Percentiles rank a stretch among this genome's conserved stretches.
These are phyloP conservation scores for Penicillium sp. DNA, from an alignment of 2,329 filamentous ascomycete species.

Conservation along the genomic window DNA sequence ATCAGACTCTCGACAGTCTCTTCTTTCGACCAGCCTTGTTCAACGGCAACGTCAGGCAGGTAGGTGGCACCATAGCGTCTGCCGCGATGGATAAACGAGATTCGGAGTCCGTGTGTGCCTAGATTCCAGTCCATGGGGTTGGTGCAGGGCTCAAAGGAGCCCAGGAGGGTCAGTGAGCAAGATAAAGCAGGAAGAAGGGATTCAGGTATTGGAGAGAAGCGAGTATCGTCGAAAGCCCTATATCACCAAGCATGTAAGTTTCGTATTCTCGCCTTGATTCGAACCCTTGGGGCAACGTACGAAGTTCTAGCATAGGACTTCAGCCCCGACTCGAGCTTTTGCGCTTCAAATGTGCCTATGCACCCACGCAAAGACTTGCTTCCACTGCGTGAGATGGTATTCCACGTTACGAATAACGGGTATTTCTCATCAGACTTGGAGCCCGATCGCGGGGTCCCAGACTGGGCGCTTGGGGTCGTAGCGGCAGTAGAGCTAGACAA, in stretches of 20 bases:
- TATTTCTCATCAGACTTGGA: constrained; percentile 48
- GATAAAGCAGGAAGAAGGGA: constrained; percentile 50
- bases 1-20: constrained; percentile 87
- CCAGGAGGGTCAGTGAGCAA: constrained; percentile 75
- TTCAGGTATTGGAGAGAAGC: constrained; percentile 59
- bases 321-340: constrained; percentile 71
- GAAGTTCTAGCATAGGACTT: constrained; percentile 81
- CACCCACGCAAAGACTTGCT: constrained; percentile 79
- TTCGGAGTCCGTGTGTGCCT: constrained; percentile 81
- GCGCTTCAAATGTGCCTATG: constrained; percentile 88
- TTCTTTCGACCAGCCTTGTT: constrained; percentile 95
- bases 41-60: constrained; percentile 82
- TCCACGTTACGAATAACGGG: constrained; percentile 95
- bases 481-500: constrained; percentile 41
- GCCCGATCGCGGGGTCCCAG: constrained; percentile 20
- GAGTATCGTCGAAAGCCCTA: constrained; percentile 64
- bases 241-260: constrained; percentile 1
- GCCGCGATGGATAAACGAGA: constrained; percentile 75
- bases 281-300: constrained; percentile 40
- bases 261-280: neutral
- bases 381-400: constrained; percentile 64
- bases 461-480: constrained; percentile 49
- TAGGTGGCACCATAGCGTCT: constrained; percentile 83
- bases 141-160: constrained; percentile 74
- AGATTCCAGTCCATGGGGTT: constrained; percentile 82